phyloP scores from a whole-genome alignment of 441 rosid genomes.

The Cnidoscolus chayamansa region DNA sequence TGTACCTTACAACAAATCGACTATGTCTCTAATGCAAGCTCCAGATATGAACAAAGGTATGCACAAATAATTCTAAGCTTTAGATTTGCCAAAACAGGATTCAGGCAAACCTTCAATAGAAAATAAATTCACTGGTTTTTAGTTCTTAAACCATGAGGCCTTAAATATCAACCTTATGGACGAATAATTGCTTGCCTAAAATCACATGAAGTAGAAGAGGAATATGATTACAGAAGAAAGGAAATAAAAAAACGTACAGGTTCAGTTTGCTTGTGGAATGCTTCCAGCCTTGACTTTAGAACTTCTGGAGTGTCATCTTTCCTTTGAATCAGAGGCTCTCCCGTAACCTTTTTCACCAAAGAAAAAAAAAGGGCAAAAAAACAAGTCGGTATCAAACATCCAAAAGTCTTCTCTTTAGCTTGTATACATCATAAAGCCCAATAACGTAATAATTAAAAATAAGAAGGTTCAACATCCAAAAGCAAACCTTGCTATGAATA shows the following conservation, averaged over 20 bases:
- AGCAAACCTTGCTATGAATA: not conserved
- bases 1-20: not conserved
- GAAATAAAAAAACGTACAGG: not conserved
- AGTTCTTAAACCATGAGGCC: not conserved
- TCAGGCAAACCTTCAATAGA: not conserved
- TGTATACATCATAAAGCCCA: not conserved
- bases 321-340: conserved; percentile 4
- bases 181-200: not conserved
- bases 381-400: not conserved
- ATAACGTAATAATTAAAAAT: not conserved
- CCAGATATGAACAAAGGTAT: not conserved
- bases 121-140: not conserved
- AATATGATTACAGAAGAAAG: not conserved
- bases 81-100: not conserved
- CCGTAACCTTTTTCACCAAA: not conserved
- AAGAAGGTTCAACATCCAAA: not conserved
- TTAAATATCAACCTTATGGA: not conserved
- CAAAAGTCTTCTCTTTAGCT: not conserved
- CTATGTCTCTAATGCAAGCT: not conserved
- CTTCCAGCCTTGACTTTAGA: conserved; percentile 7
- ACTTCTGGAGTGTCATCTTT: conserved; percentile 5
- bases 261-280: conserved; percentile 9
- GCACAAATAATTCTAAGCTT: not conserved
- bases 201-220: not conserved
- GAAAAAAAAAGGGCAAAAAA: not conserved